Base-by-base conservation (phyloP, 179 eudicot species). In the Patellifolia procumbens region DNA sequence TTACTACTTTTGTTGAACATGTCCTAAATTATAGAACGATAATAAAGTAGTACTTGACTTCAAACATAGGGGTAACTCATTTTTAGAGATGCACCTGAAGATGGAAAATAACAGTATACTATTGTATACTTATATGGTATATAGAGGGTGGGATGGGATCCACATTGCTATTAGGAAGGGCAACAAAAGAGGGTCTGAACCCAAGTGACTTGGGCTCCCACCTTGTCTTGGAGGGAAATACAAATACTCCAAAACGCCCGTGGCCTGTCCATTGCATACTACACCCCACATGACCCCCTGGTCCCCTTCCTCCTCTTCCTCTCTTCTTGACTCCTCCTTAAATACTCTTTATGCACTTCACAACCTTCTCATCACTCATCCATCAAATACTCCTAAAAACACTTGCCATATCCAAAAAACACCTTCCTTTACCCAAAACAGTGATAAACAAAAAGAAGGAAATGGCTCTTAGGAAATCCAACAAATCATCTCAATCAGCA, bases 381-480 rank as follows among this genome's bases (percentile, higher is more conserved):
- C 53, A 15, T 52, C 79, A 75, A 60, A 72, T 34, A 75, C 65
- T 81, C 56, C 28, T 52, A 43, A 75, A 39, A 28, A 46, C 16
- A 68, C 20, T 39, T 34, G 13, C 45, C 12, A 58, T 22, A 63
- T 32, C 39, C 32, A 17, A 45, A 58, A 53, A 59, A 66, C 29
- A 24, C 68, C 53, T 37, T 35, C 19, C 55, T 17, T 62, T 17
- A 35, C 17, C 34, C 9, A 39, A 19, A 67, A 8, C 19, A 46
- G 24, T 51, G 10, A 0, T 17, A 69, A 69, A 29, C 10, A 46
- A 71, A 51, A 26, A 12, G 43, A 34, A 46, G 19, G 19, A 56
- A 51, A 91, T 92, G 92, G 92, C 86, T 31, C 58, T 85, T 22
- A 81, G 80, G 51, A 92, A 86, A 79, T 74, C 92, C 70, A 88